Evolutionary conservation across 257 asterid species (phyloP), one percentile per base, ranked within the genome.

Genomic region (Gentiana dahurica): DNA sequence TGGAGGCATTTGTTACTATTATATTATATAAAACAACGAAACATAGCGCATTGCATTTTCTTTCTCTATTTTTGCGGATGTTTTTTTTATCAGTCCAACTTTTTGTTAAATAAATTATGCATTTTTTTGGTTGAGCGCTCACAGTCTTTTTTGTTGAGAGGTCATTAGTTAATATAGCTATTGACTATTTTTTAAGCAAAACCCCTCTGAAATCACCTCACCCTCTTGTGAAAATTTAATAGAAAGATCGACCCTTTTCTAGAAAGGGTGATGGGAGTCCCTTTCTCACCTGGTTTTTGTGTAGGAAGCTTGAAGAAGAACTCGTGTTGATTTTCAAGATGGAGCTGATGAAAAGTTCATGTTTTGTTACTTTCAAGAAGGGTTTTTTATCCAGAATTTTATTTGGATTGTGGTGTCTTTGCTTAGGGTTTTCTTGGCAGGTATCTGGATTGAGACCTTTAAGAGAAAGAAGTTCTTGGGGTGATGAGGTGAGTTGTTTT

Each of bases 401-500:
- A 11, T 71, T 77, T 35, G 86, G 85, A 59, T 76, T 75, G 46
- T 85, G 84, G 82, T 67, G 72, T 48, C 32, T 78, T 65, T 68
- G 64, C 9, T 38, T 65, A 51, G 74, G 65, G 24, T 24, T 24
- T 68, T 58, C 61, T 49, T 66, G 59, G 61, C 87, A 92, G 5
- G 95, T 75, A 34, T 64, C 69, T 62, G 82, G 85, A 37, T 71
- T 92, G 36, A 85, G 98, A 62, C 98, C 98, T 59, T 73, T 92
- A 47, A 80, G 94, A 74, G 90, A 92, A 77, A 75, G 81, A 73
- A 65, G 76, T 55, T 75, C 95, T 4, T 92, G 97, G 99, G 89
- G 97, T 41, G 99, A 92, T 66, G 97, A 92, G 95, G 99, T 88
- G 69, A 68, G 87, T 70, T 15, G 24, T 24, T 24, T 24, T 50